phyloP scores from a whole-genome alignment of 192 early-diverging fungal genomes.

The Chytriomyces sp. region DNA sequence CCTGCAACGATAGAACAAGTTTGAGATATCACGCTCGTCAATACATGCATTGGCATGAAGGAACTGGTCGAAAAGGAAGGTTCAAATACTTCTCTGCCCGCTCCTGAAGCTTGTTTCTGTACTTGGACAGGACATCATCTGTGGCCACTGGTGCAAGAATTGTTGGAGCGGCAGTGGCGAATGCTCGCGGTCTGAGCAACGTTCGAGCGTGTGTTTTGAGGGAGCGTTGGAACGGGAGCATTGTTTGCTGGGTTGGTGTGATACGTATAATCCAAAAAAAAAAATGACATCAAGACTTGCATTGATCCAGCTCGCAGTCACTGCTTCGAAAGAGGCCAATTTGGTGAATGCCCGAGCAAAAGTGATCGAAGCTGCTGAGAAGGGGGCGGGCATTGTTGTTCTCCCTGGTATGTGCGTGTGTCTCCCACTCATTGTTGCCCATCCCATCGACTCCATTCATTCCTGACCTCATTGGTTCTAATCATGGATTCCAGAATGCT shows the following conservation, averaged over 20 bases:
- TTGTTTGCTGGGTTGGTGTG: not conserved
- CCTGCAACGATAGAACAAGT: slow-evolving; percentile 27
- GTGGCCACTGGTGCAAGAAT: not conserved
- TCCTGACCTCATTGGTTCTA: slow-evolving; percentile 14
- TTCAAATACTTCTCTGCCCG: slow-evolving; percentile 57
- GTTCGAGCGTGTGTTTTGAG: too few relatives aligned
- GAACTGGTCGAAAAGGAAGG: not conserved
- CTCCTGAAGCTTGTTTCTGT: slow-evolving; percentile 65
- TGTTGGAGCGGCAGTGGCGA: not conserved
- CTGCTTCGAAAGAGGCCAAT: slow-evolving; percentile 79
- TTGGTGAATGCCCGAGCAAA: slow-evolving; percentile 73
- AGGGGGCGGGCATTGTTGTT: slow-evolving; percentile 89
- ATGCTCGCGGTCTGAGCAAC: too few relatives aligned
- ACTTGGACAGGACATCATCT: slow-evolving; percentile 51
- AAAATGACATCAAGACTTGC: slow-evolving; percentile 36
- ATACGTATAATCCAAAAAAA: not conserved
- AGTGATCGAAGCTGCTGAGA: slow-evolving; percentile 81
- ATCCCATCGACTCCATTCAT: too few relatives aligned
- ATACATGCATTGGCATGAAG: not conserved
- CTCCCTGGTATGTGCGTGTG: slow-evolving; percentile 77
- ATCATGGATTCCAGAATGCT: slow-evolving; percentile 81
- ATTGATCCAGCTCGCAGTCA: slow-evolving; percentile 76
- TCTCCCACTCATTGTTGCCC: too few relatives aligned
- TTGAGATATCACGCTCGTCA: too few relatives aligned
- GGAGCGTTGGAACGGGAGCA: too few relatives aligned